Evolutionary conservation across 1,284 basidiomycete genomes (phyloP).

Genomic region (Melampsora americana): DNA sequence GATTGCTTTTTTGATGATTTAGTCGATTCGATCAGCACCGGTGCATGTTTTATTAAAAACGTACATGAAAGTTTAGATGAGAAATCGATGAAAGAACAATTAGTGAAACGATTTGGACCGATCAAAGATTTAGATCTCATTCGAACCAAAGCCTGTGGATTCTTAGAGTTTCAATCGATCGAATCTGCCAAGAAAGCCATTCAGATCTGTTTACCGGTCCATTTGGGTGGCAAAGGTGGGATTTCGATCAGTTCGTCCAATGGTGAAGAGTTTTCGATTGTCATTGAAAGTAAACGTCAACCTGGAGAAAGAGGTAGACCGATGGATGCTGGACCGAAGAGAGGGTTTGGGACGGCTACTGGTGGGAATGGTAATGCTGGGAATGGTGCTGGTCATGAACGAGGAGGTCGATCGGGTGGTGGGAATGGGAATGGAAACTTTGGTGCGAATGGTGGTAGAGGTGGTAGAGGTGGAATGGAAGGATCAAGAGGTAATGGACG

Average conservation of each 20-base stretch:
- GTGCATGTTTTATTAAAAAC: constrained; percentile 57
- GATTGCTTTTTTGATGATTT: constrained; percentile 72
- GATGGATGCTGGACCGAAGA: constrained; percentile 35
- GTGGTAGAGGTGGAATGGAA: constrained; percentile 27
- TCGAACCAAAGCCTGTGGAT: constrained; percentile 82
- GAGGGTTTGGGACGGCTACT: constrained; percentile 46
- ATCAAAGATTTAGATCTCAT: constrained; percentile 87
- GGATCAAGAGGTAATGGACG: constrained; percentile 44
- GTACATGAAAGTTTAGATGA: constrained; percentile 72
- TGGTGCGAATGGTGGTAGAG: constrained; percentile 15
- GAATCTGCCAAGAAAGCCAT: constrained; percentile 84
- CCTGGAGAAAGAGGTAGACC: constrained; percentile 42
- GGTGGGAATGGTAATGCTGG: constrained; percentile 53
- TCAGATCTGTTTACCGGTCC: constrained; percentile 63
- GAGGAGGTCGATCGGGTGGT: constrained; percentile 44
- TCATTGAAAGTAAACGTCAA: constrained; percentile 42
- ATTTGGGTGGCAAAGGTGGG: constrained; percentile 81
- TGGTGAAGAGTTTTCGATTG: constrained; percentile 49
- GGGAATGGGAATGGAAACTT: constrained; percentile 23
- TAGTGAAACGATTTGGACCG: constrained; percentile 73
- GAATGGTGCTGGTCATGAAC: constrained; percentile 42
- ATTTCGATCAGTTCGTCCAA: constrained; percentile 64
- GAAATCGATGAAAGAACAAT: constrained; percentile 61
- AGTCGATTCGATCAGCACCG: constrained; percentile 28
- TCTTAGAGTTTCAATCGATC: constrained; percentile 78